Conservation (phyloP, 2,329 filamentous ascomycete genomes). For the Alternaria tenuissima region DNA sequence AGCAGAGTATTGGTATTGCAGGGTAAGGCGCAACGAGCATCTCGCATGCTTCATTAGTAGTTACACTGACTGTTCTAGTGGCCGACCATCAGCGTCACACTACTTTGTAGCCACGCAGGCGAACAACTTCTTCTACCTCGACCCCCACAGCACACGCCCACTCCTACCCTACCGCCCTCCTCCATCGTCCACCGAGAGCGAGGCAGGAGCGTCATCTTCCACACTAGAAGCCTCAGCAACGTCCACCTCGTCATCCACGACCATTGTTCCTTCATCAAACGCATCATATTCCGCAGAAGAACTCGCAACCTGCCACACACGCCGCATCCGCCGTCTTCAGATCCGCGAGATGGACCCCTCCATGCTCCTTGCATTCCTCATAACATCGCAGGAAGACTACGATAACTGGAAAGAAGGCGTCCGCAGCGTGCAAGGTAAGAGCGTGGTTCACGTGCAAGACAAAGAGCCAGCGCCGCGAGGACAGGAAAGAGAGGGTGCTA, state of each 20-base stretch:
- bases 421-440: constrained; percentile 74
- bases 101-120: constrained; percentile 79
- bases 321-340: constrained; percentile 81
- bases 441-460: constrained; percentile 84
- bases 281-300: constrained; percentile 72
- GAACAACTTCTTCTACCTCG: constrained; percentile 88
- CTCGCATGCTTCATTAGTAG: background rate
- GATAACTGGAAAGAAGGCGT: constrained; percentile 80
- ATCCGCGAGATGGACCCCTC: constrained; percentile 96
- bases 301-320: constrained; percentile 84
- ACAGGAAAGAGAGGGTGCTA: constrained; percentile 72
- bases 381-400: constrained; percentile 85
- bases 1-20: constrained; percentile 94
- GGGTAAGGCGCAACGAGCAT: constrained; percentile 66
- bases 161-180: constrained; percentile 68
- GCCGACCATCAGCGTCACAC: constrained; percentile 88
- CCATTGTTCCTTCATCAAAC: constrained; percentile 26
- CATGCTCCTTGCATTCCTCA: constrained; percentile 95
- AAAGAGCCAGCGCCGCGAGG: constrained; percentile 65
- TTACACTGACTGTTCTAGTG: constrained; percentile 61
- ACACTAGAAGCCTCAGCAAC: constrained; percentile 20
- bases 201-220: background rate
- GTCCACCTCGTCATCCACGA: constrained; percentile 31
- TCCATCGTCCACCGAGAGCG: constrained; percentile 2
- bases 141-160: constrained; percentile 86